A percentile compares a stretch with the other conserved stretches of the same genome.
phyloP scores from a whole-genome alignment of 1,139 yeast genomes.

The Sugiyamaella novakii region DNA sequence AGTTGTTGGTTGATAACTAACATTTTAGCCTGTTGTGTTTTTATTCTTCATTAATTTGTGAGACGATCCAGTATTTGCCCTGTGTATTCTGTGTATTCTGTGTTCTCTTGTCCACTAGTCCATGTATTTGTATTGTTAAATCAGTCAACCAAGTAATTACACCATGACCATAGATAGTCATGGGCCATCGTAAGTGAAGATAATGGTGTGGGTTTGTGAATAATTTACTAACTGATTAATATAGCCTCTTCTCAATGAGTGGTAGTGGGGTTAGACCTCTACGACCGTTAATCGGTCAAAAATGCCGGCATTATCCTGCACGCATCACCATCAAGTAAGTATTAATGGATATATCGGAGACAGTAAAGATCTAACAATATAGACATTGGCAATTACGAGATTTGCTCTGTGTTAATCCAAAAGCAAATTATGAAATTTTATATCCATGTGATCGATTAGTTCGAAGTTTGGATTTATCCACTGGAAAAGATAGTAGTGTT shows the following conservation, averaged over 20 bases:
- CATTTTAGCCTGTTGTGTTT: too few relatives aligned
- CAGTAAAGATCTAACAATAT: not conserved
- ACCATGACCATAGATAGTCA: conserved; percentile 22
- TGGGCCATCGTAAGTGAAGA: conserved; percentile 19
- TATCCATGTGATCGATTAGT: conserved; percentile 55
- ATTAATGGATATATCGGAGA: not conserved
- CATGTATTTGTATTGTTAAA: conserved; percentile 12
- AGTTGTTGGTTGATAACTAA: too few relatives aligned
- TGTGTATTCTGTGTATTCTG: too few relatives aligned
- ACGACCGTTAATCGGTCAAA: conserved; percentile 29
- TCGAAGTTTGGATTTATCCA: conserved; percentile 48
- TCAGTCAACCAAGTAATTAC: not conserved
- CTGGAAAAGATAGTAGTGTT: conserved; percentile 44
- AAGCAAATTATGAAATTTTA: conserved; percentile 44
- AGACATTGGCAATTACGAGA: conserved; percentile 88
- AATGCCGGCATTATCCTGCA: conserved; percentile 32
- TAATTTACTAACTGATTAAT: conserved; percentile 4
- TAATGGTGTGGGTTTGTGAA: not conserved
- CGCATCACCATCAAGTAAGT: conserved; percentile 37
- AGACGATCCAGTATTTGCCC: too few relatives aligned
- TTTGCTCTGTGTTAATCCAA: conserved; percentile 54
- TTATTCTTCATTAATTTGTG: too few relatives aligned
- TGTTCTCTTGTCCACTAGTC: conserved; percentile 1
- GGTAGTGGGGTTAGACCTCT: conserved; percentile 16
- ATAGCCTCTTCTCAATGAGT: conserved; percentile 15